Percentiles rank a stretch among this genome's conserved stretches.
phyloP scores from a whole-genome alignment of 192 early-diverging fungal genomes.

The Gonapodya prolifera region DNA sequence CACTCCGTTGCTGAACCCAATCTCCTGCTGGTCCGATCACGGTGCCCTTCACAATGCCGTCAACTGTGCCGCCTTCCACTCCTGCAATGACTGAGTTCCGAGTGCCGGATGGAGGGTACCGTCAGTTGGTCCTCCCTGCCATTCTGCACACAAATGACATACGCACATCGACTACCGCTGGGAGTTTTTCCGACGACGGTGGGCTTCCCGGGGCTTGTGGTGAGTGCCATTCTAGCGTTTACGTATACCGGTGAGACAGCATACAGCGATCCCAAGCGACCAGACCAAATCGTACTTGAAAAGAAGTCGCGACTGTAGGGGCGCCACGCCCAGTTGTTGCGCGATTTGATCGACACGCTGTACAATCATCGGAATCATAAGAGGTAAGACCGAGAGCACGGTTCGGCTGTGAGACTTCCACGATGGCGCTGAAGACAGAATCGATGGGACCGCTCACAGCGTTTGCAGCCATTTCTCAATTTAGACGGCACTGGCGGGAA shows the following conservation, averaged over 20 bases:
- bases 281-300: background rate
- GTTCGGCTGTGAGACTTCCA: too few species aligned
- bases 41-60: background rate
- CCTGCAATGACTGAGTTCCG: background rate
- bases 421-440: too few species aligned
- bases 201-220: background rate
- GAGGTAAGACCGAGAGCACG: too few species aligned
- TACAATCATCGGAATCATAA: too few species aligned
- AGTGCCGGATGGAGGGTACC: background rate
- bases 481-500: too few species aligned
- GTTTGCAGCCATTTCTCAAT: too few species aligned
- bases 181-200: slow-evolving; percentile 1
- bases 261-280: background rate
- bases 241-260: background rate
- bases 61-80: background rate
- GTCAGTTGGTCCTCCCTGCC: too few species aligned
- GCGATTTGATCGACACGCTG: slow-evolving; percentile 2
- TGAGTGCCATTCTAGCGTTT: background rate
- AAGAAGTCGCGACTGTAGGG: background rate
- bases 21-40: slow-evolving; percentile 1
- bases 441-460: too few species aligned
- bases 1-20: background rate
- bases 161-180: background rate
- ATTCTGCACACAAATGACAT: background rate
- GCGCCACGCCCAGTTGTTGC: background rate